Percentiles rank a stretch among this genome's conserved stretches.
These are phyloP conservation scores for Marvania coccoides DNA, from an alignment of 139 green algal species.

Conservation along the genomic window DNA sequence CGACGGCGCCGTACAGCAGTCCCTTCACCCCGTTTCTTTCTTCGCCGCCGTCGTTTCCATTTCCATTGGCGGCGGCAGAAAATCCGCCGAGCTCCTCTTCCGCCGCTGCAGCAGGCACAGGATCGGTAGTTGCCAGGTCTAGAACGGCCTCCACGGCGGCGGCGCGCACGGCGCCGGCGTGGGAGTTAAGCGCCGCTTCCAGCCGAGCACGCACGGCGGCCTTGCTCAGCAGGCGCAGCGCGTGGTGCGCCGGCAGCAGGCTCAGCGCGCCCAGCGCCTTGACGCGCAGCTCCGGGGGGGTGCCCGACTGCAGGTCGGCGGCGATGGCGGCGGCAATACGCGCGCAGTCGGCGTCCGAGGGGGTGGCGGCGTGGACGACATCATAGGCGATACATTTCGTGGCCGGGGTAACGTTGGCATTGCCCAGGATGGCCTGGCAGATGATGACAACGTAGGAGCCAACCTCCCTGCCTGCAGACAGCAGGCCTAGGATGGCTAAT, in stretches of 20 bases:
- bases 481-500: conserved; percentile 7
- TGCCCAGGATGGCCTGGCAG: conserved; percentile 11
- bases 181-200: conserved; percentile 1
- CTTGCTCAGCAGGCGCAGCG: conserved; percentile 9
- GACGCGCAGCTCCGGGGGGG: conserved; percentile 5
- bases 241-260: conserved; percentile 16
- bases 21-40: too few relatives aligned
- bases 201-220: not conserved
- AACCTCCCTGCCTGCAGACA: conserved; percentile 14
- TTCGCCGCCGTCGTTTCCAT: too few relatives aligned
- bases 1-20: not conserved
- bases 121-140: not conserved
- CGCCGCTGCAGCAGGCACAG: not conserved
- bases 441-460: not conserved
- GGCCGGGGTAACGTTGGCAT: conserved; percentile 1
- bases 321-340: conserved; percentile 5
- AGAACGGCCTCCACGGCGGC: not conserved
- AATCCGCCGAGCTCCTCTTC: not conserved
- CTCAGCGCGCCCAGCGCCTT: conserved; percentile 14
- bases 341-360: conserved; percentile 9
- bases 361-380: not conserved
- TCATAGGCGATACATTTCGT: conserved; percentile 15
- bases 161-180: conserved; percentile 9
- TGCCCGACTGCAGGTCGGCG: conserved; percentile 1
- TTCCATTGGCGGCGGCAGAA: too few relatives aligned